These are phyloP conservation scores for Ophiostoma perfectum DNA, from an alignment of 2,329 filamentous ascomycete genomes.

Conservation along the genomic window DNA sequence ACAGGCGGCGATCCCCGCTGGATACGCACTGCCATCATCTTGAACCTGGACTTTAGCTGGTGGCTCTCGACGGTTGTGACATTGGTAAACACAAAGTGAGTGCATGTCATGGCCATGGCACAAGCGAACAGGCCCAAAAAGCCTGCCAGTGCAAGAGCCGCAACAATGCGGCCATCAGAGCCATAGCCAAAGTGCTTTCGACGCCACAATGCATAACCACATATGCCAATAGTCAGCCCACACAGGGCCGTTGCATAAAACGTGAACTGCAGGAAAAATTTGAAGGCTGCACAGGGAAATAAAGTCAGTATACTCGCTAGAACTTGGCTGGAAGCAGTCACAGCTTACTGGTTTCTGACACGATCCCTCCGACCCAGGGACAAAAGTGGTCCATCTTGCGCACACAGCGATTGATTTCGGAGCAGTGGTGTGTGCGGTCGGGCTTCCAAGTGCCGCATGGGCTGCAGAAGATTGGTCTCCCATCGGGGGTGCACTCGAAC, in stretches of 20 bases:
- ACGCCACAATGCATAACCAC: slow-evolving; percentile 44
- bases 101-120: slow-evolving; percentile 69
- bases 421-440: slow-evolving; percentile 81
- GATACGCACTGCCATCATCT: slow-evolving; percentile 70
- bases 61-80: slow-evolving; percentile 80
- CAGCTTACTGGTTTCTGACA: slow-evolving; percentile 66
- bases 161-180: slow-evolving; percentile 45
- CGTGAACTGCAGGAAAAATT: slow-evolving; percentile 87
- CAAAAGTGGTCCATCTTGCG: slow-evolving; percentile 94
- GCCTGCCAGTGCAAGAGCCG: slow-evolving; percentile 58
- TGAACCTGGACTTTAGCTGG: slow-evolving; percentile 53
- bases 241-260: slow-evolving; percentile 67
- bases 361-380: slow-evolving; percentile 91
- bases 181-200: slow-evolving; percentile 45
- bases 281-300: slow-evolving; percentile 55
- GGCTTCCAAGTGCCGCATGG: slow-evolving; percentile 82
- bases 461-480: slow-evolving; percentile 80
- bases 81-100: slow-evolving; percentile 66
- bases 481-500: slow-evolving; percentile 77
- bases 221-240: slow-evolving; percentile 55
- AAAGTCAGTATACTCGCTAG: background rate
- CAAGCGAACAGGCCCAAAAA: slow-evolving; percentile 77
- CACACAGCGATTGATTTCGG: slow-evolving; percentile 74
- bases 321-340: background rate
- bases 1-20: slow-evolving; percentile 43